Conservation (phyloP, 306 rosid species). For the Cicer pinnatifidum region DNA sequence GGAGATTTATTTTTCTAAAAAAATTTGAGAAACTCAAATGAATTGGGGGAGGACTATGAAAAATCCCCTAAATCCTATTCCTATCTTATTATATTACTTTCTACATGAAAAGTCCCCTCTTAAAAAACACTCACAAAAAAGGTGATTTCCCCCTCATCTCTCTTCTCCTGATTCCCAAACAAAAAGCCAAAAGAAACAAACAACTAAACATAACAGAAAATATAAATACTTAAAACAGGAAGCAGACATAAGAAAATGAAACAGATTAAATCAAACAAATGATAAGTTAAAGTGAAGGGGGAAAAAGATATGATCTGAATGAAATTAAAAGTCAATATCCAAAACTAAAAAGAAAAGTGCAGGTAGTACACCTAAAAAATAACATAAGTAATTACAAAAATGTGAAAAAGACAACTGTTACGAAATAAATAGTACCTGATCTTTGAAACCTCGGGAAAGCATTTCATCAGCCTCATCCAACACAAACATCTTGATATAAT, state of each 20-base stretch:
- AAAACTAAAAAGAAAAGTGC: neutral
- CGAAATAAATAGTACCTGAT: constrained; percentile 61
- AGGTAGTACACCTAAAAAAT: neutral
- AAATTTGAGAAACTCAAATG: neutral
- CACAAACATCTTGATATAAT: constrained; percentile 75
- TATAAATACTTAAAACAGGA: constrained; percentile 2
- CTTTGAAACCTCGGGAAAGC: constrained; percentile 83
- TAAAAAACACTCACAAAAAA: neutral
- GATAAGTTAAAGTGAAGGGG: neutral
- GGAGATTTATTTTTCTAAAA: neutral
- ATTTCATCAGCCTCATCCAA: constrained; percentile 90
- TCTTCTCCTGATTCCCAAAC: neutral
- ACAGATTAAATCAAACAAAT: neutral
- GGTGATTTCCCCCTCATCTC: neutral
- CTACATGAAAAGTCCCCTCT: neutral
- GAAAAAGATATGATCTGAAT: neutral
- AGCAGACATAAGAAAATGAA: neutral
- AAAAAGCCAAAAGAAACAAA: neutral
- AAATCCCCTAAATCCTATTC: neutral
- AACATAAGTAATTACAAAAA: neutral
- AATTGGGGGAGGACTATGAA: neutral
- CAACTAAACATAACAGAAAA: neutral
- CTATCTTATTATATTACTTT: neutral
- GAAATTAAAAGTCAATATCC: neutral
- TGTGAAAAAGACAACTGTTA: neutral